Evolutionary conservation across 1,284 basidiomycete species (phyloP), one percentile per base, ranked within the genome.

Genomic region (Tilletia caries): DNA sequence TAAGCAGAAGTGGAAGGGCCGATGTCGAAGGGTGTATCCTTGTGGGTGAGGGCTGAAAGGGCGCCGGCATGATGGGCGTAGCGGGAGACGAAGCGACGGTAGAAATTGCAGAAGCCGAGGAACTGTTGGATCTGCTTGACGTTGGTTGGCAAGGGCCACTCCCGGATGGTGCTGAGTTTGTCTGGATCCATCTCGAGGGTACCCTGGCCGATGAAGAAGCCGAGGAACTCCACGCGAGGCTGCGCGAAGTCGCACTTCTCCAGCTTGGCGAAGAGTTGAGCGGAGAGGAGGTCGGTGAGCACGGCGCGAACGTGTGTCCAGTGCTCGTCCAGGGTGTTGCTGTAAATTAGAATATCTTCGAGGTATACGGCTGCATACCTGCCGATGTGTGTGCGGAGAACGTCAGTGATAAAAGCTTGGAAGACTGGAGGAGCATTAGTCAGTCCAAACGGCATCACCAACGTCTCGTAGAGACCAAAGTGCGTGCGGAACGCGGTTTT

Each of bases 161-260:
- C 67, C 0, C 54, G 15, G 44, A 87, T 81, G 1, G 79, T 76
- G 2, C 78, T 32, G 0, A 88, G 68, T 72, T 88, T 88, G 1
- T 66, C 71, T 0, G 77, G 74, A 66, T 85, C 82, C 85, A 87
- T 86, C 0, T 44, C 27, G 18, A 87, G 71, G 8, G 80, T 77
- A 2, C 83, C 70, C 0, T 71, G 15, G 0, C 65, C 52, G 32
- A 88, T 75, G 32, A 86, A 71, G 67, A 83, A 84, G 0, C 86
- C 85, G 0, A 87, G 79, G 75, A 85, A 88, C 29, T 85, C 82
- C 8, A 85, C 20, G 13, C 20, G n/a, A 33, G 32, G 2, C 79
- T 32, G 73, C 5, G 46, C 18, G 33, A 70, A 70, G 12, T 34
- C 15, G 37, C 68, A 71, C 10, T 71, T 71, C 27, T 66, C 23